These are phyloP conservation scores for Ophiosphaerella narmari DNA, from an alignment of 2,329 filamentous ascomycete species.

Conservation along the genomic window DNA sequence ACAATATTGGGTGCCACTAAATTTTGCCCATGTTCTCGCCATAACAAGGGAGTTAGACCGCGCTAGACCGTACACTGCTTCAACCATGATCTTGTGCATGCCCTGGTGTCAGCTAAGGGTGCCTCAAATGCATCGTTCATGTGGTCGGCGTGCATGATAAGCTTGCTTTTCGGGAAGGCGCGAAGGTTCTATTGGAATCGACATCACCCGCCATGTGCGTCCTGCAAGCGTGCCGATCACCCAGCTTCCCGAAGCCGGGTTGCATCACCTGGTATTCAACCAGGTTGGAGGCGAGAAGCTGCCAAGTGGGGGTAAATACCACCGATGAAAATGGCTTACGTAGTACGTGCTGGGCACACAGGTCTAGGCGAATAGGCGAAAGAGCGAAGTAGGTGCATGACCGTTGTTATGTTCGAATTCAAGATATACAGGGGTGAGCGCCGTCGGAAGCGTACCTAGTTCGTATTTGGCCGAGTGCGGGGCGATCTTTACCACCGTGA, in stretches of 20 bases:
- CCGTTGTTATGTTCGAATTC: not conserved
- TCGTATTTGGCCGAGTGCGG: conserved; percentile 2
- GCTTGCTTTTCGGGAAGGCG: conserved; percentile 3
- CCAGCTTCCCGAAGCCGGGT: conserved; percentile 1
- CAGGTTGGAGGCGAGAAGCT: too few species aligned
- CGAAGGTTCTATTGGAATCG: conserved; percentile 1
- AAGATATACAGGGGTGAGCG: not conserved
- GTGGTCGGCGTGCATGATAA: conserved; percentile 11
- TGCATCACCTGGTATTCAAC: conserved; percentile 1
- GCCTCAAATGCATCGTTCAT: not conserved
- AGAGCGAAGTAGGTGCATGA: not conserved
- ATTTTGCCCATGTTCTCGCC: not conserved
- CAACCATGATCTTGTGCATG: not conserved
- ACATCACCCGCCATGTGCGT: conserved; percentile 1
- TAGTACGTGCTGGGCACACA: not conserved
- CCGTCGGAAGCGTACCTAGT: not conserved
- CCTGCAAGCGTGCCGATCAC: conserved; percentile 9
- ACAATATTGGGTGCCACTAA: conserved; percentile 14
- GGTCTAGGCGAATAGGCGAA: not conserved
- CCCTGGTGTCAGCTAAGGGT: not conserved
- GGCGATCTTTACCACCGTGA: conserved; percentile 8
- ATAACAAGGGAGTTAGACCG: not conserved
- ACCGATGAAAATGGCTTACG: not conserved
- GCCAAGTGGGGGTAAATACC: too few species aligned
- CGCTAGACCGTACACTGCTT: not conserved